Conservation (phyloP, 495 filamentous ascomycete genomes). For the Aspergillus carlsbadensis region DNA sequence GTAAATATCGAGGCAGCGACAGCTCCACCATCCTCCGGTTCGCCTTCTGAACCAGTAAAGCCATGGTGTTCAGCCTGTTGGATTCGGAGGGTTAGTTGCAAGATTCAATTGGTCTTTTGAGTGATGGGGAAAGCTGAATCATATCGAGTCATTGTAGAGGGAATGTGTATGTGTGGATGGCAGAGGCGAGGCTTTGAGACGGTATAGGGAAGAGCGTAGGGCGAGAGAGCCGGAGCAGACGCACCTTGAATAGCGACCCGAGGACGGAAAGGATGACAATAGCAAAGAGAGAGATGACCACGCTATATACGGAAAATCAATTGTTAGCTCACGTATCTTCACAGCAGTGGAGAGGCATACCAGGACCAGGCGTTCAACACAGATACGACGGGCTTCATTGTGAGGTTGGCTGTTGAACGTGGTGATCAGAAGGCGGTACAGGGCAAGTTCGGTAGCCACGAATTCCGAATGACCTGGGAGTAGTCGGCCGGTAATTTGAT, state of each 20-base stretch:
- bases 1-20: conserved; percentile 82
- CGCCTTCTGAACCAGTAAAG: conserved; percentile 71
- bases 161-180: background rate
- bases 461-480: background rate
- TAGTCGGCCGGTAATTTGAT: no score
- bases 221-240: conserved; percentile 13
- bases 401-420: conserved; percentile 31
- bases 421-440: background rate
- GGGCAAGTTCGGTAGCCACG: no score
- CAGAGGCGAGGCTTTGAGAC: background rate
- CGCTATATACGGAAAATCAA: conserved; percentile 46
- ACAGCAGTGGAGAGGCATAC: conserved; percentile 43
- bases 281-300: conserved; percentile 83
- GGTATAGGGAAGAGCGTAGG: conserved; percentile 9
- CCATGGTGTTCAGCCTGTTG: conserved; percentile 68
- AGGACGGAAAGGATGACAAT: conserved; percentile 85
- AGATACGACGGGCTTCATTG: conserved; percentile 89
- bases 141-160: background rate
- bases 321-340: background rate
- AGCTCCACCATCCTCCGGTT: conserved; percentile 69
- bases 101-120: background rate
- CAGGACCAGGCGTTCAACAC: conserved; percentile 92
- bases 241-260: conserved; percentile 72
- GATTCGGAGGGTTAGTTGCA: background rate
- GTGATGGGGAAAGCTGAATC: no score